Conservation (phyloP, 768 basidiomycete genomes). For the Sutorius australiensis region DNA sequence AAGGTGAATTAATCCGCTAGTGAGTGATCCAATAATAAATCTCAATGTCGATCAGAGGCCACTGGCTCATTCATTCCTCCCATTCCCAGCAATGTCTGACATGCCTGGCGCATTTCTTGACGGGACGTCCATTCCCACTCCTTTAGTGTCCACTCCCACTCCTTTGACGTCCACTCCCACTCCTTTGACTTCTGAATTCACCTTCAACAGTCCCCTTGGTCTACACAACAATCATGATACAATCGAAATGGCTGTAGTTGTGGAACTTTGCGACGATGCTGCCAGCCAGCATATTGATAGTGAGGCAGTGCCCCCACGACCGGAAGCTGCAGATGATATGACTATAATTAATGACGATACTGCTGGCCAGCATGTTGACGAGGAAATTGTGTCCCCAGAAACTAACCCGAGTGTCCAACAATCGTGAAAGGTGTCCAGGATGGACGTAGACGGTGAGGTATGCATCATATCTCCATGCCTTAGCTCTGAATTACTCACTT, state of each 20-base stretch:
- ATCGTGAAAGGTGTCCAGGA: too few relatives aligned
- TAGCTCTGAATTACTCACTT: not conserved
- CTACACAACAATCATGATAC: not conserved
- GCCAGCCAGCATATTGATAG: too few relatives aligned
- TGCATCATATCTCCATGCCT: not conserved
- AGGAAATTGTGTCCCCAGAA: too few relatives aligned
- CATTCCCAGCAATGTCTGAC: not conserved
- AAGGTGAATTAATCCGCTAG: too few relatives aligned
- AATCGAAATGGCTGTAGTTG: not conserved
- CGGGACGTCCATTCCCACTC: not conserved
- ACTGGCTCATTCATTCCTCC: not conserved
- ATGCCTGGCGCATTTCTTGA: not conserved
- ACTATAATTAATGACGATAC: too few relatives aligned
- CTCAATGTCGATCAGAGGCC: not conserved
- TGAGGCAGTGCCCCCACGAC: too few relatives aligned
- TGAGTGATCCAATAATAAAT: too few relatives aligned
- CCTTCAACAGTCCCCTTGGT: too few relatives aligned
- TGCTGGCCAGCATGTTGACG: not conserved
- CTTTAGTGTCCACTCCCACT: too few relatives aligned
- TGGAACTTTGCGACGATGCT: not conserved
- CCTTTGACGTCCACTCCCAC: too few relatives aligned
- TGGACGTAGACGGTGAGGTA: not conserved
- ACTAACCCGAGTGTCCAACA: too few relatives aligned
- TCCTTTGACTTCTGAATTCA: not conserved
- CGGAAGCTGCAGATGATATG: too few relatives aligned